Evolutionary conservation across 2,329 filamentous ascomycete species (phyloP).

Genomic region (Colletotrichum incanum): DNA sequence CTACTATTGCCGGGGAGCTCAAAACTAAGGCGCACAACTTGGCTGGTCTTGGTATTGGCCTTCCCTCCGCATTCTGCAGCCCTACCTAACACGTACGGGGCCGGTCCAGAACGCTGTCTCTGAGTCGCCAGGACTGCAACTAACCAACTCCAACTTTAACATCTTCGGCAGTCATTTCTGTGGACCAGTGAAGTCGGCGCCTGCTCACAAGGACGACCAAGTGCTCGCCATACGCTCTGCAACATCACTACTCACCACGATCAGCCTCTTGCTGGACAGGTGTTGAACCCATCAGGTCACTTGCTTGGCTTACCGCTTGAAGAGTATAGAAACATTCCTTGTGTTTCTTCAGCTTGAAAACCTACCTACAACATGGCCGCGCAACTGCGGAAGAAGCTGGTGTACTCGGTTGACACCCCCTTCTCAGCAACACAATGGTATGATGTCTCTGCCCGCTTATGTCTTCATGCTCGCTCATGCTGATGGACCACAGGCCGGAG

Average conservation of each 20-base stretch:
- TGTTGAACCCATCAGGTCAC: background rate
- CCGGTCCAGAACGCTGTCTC: too few relatives aligned
- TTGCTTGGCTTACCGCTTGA: background rate
- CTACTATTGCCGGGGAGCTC: background rate
- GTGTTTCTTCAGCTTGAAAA: background rate
- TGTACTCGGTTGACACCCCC: conserved; percentile 77
- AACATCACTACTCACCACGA: background rate
- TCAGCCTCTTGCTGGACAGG: background rate
- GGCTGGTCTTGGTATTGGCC: background rate
- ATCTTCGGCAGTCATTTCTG: background rate
- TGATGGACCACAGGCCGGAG: conserved; percentile 68
- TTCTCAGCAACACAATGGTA: conserved; percentile 76
- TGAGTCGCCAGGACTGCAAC: background rate
- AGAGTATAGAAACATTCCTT: background rate
- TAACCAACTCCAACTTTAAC: background rate
- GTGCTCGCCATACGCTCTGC: background rate
- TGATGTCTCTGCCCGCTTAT: conserved; percentile 32
- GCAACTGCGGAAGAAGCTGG: conserved; percentile 63
- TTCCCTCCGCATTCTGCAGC: background rate
- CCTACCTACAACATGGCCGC: background rate
- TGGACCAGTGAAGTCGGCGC: background rate
- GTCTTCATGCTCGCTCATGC: background rate
- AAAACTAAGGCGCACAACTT: background rate
- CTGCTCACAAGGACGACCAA: background rate
- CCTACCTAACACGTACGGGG: background rate